phyloP scores from a whole-genome alignment of 2,329 filamentous ascomycete species.

The Boeremia lycopersici region DNA sequence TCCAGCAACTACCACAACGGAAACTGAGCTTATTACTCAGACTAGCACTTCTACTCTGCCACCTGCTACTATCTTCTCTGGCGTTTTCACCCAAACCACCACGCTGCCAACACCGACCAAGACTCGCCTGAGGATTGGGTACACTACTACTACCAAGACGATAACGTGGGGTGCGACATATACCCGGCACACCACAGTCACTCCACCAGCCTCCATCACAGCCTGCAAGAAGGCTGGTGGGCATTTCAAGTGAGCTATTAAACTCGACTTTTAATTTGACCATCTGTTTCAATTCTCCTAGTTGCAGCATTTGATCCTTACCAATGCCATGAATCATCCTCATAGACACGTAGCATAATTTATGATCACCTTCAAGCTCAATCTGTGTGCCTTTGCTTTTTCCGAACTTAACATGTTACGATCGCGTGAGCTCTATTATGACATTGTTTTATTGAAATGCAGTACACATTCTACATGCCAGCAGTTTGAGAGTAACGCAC shows the following conservation, averaged over 20 bases:
- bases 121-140: conserved; percentile 35
- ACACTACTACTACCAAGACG: conserved; percentile 38
- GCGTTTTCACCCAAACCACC: conserved; percentile 39
- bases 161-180: conserved; percentile 44
- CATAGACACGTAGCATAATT: not conserved
- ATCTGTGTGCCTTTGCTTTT: too few relatives aligned
- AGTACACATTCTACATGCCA: too few relatives aligned
- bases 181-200: conserved; percentile 44
- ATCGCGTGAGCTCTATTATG: too few relatives aligned
- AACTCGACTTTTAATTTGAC: not conserved
- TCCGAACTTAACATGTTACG: too few relatives aligned
- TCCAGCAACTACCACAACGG: conserved; percentile 38
- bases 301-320: not conserved
- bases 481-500: not conserved
- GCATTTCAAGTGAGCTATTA: conserved; percentile 24
- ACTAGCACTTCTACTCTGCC: conserved; percentile 40
- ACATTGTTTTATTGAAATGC: too few relatives aligned
- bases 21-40: conserved; percentile 30
- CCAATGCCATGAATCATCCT: not conserved
- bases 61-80: conserved; percentile 45
- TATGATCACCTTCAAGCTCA: too few relatives aligned
- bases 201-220: conserved; percentile 42
- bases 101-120: conserved; percentile 46
- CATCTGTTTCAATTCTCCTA: not conserved
- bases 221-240: conserved; percentile 45